These are phyloP conservation scores for Bremia lactucae DNA, from an alignment of 352 stramenopile species.

Conservation along the genomic window DNA sequence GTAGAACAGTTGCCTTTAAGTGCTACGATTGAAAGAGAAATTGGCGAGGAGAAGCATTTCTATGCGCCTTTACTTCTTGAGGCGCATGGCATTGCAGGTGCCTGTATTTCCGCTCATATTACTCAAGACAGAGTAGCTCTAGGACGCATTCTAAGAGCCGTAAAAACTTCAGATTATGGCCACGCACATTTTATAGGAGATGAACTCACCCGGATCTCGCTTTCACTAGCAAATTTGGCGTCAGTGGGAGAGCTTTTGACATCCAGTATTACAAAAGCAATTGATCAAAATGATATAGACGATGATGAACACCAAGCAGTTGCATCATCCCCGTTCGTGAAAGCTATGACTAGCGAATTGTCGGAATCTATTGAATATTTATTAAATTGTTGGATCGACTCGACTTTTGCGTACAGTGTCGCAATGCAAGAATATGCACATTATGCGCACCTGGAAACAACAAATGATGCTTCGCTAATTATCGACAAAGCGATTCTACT, in stretches of 20 bases:
- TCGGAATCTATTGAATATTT: slow-evolving; percentile 25
- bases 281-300: slow-evolving; percentile 14
- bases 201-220: slow-evolving; percentile 35
- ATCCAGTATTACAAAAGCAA: slow-evolving; percentile 27
- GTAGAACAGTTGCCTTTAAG: slow-evolving; percentile 9
- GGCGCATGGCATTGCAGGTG: slow-evolving; percentile 47
- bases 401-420: slow-evolving; percentile 29
- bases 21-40: slow-evolving; percentile 8
- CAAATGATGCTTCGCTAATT: slow-evolving; percentile 2
- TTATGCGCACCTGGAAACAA: slow-evolving; percentile 18
- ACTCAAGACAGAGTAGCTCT: slow-evolving; percentile 67
- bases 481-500: slow-evolving; percentile 15
- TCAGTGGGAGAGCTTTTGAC: slow-evolving; percentile 46
- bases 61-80: slow-evolving; percentile 64
- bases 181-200: slow-evolving; percentile 54
- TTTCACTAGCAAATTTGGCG: slow-evolving; percentile 54
- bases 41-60: slow-evolving; percentile 20
- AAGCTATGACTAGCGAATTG: slow-evolving; percentile 44
- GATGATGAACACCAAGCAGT: slow-evolving; percentile 16
- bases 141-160: slow-evolving; percentile 49
- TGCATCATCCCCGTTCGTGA: slow-evolving; percentile 30
- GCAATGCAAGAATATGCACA: slow-evolving; percentile 35
- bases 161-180: slow-evolving; percentile 46
- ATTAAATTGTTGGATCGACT: slow-evolving; percentile 46
- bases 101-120: slow-evolving; percentile 37